Evolutionary conservation across 768 basidiomycete genomes (phyloP).

Genomic region (Cyclocybe cylindracea): DNA sequence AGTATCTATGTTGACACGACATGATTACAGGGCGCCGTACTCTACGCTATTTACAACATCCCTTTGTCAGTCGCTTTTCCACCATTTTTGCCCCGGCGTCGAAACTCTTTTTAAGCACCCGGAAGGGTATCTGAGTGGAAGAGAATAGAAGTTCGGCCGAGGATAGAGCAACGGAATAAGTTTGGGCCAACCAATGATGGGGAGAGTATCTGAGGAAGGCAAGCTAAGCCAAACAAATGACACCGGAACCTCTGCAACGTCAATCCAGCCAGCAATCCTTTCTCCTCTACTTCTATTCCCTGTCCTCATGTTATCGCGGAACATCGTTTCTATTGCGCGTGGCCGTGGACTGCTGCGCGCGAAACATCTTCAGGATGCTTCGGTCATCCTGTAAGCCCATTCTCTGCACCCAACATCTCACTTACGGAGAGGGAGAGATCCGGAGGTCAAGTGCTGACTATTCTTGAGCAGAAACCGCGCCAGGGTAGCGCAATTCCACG

Average conservation of each 20-base stretch:
- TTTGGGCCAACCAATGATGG: too few relatives aligned
- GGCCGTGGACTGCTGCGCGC: constrained; percentile 51
- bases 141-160: too few relatives aligned
- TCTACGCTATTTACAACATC: too few relatives aligned
- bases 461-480: constrained; percentile 41
- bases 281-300: background rate
- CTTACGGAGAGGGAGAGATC: constrained; percentile 5
- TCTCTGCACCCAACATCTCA: background rate
- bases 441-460: constrained; percentile 38
- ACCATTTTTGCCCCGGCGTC: too few relatives aligned
- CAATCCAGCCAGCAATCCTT: background rate
- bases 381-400: constrained; percentile 23
- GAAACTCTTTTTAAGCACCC: too few relatives aligned
- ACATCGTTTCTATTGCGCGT: constrained; percentile 64
- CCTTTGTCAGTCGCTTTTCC: too few relatives aligned
- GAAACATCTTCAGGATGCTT: constrained; percentile 28
- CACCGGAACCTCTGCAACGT: constrained; percentile 7
- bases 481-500: constrained; percentile 65
- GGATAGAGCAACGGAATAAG: too few relatives aligned
- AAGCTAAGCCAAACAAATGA: constrained; percentile 19
- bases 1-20: too few relatives aligned
- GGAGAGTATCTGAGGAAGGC: background rate
- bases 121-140: too few relatives aligned
- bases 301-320: constrained; percentile 68
- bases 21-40: too few relatives aligned